Base-by-base conservation (phyloP, 805 yeast genomes). In the Candida piceae region DNA sequence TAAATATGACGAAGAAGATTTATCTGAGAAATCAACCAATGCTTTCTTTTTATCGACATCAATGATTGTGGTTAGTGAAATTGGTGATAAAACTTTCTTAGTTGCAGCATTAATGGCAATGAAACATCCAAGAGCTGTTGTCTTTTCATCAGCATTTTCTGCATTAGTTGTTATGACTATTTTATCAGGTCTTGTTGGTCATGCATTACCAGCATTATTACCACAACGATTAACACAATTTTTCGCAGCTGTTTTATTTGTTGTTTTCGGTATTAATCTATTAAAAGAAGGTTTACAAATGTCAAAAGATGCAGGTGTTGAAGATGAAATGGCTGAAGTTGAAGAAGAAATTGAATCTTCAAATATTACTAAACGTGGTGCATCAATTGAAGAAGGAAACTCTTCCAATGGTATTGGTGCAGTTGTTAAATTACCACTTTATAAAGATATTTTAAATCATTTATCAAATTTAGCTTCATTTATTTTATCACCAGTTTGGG, bases 81-180 rank as follows among this genome's bases (percentile, higher is more conserved):
- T 93, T 41, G 98, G 98, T 41, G 99, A 93, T 61, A 93, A 93
- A 66, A 93, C 99, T 0, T 93, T 93, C 57, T 72, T 93, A 47
- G 87, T 93, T 51, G 97, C 98, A 24, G 97, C 97, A 2, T 70
- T 93, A 46, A 89, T 93, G 96, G 96, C 97, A 21, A 93, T 93
- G 97, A 84, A 86, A 57, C 81, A 88, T 62, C 76, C 89, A 15
- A 74, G 94, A 52, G 52, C 74, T 53, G 70, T 86, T 32, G 97
- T 93, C n/a, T 90, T 93, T 58, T 69, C 86, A 7, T 80, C 96
- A 12, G 93, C 96, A 4, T 86, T 87, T 47, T 58, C 83, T 11
- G 87, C 97, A 2, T 71, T 93, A 52, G 85, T 78, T 4, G 60
- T 93, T 38, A 93, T 93, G 98, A 88, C 98, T 1, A 68, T 93